A percentile compares a stretch with the other conserved stretches of the same genome.
Evolutionary conservation across 495 filamentous ascomycete genomes (phyloP).

Genomic region (Hyphodiscus hymeniophilus): DNA sequence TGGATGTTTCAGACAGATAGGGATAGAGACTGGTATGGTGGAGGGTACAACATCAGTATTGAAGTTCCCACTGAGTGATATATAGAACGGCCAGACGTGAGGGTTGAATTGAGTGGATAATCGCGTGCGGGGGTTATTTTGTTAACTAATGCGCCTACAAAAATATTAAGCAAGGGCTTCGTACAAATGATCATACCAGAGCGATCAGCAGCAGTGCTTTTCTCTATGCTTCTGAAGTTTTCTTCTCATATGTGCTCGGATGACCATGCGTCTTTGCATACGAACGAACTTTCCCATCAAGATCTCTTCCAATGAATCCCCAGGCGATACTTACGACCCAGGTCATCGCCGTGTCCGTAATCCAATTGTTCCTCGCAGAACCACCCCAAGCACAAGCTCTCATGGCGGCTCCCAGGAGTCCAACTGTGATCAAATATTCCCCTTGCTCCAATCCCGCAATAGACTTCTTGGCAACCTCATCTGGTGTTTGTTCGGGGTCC

Average conservation of each 20-base stretch:
- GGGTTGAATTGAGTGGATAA: no score
- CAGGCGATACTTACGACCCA: conserved; percentile 50
- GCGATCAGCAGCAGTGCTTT: no score
- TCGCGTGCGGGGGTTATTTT: no score
- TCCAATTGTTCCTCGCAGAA: conserved; percentile 46
- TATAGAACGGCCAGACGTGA: no score
- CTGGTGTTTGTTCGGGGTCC: conserved; percentile 71
- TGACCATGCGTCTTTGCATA: conserved; percentile 53
- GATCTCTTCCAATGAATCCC: conserved; percentile 48
- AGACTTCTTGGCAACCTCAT: conserved; percentile 63
- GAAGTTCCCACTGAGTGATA: no score
- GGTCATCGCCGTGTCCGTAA: conserved; percentile 52
- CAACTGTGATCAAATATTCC: conserved; percentile 66
- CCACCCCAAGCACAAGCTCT: conserved; percentile 51
- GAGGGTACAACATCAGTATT: no score
- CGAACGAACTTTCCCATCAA: conserved; percentile 51
- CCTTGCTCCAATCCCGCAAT: conserved; percentile 72
- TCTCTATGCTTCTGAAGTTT: not conserved
- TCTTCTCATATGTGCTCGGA: conserved; percentile 30
- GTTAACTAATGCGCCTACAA: no score
- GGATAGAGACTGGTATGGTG: no score
- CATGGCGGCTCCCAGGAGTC: conserved; percentile 60
- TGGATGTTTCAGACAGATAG: no score
- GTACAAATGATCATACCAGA: no score
- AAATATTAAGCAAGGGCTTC: no score